These are phyloP conservation scores for Balamuthia mandrillaris DNA, from an alignment of 208 protist species.

Conservation along the genomic window DNA sequence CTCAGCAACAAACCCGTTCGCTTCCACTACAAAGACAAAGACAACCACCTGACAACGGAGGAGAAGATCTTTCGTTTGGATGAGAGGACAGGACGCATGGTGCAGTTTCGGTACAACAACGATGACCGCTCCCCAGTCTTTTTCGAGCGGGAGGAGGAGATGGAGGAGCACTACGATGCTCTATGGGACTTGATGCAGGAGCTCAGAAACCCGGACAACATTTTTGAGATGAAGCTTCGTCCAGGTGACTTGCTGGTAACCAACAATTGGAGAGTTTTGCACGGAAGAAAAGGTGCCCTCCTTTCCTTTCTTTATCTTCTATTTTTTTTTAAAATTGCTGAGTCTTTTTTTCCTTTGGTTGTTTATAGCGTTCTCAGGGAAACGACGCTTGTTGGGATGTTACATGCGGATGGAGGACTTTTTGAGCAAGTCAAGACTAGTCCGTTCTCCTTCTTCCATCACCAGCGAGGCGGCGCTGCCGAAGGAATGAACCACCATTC, in stretches of 20 bases:
- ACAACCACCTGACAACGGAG: not conserved
- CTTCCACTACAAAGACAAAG: not conserved
- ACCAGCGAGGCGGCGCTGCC: too few relatives aligned
- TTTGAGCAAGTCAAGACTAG: too few relatives aligned
- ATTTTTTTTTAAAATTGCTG: too few relatives aligned
- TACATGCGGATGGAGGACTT: too few relatives aligned
- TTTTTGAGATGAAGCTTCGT: not conserved
- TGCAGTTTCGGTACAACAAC: conserved; percentile 34
- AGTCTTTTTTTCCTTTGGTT: too few relatives aligned
- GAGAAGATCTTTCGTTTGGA: not conserved
- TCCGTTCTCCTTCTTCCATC: too few relatives aligned
- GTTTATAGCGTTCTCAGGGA: too few relatives aligned
- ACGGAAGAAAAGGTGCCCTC: too few relatives aligned
- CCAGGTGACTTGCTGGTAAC: conserved; percentile 31
- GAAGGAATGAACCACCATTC: too few relatives aligned
- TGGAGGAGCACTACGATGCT: not conserved
- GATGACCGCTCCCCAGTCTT: conserved; percentile 13
- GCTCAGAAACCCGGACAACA: not conserved
- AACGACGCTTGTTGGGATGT: too few relatives aligned
- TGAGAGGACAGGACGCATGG: not conserved
- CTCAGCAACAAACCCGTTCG: not conserved
- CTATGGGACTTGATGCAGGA: not conserved
- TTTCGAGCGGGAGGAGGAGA: not conserved
- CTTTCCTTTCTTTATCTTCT: too few relatives aligned
- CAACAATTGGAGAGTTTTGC: conserved; percentile 34